Evolutionary conservation across 2,329 filamentous ascomycete genomes (phyloP), one percentile per base, ranked within the genome.

Genomic region (Fusarium oxysporum): DNA sequence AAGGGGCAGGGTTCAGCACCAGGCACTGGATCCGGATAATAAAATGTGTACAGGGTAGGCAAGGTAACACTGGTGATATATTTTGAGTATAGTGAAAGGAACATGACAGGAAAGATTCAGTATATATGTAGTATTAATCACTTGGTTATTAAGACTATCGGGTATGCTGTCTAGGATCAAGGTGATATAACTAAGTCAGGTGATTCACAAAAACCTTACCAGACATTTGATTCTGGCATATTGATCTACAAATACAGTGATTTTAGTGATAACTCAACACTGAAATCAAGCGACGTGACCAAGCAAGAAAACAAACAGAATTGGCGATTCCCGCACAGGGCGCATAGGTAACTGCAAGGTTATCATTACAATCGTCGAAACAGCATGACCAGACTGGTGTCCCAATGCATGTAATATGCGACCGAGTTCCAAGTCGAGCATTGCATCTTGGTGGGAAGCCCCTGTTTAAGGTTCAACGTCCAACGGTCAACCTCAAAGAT

Each of bases 401-500:
- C 48, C 48, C 32, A 38, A 38, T 38, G 55, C 41, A 58, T 50
- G 40, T 28, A 53, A 38, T n/a, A 28, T 38, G 50, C 50, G 50
- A 38, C 50, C 33, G 10, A 54, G 50, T 25, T 28, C 50, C 35
- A 38, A 53, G 50, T 51, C 45, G 38, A 53, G 40, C 23, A 59
- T 44, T 60, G 48, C 57, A 59, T 60, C 28, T 33, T 45, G 48
- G 55, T 65, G 64, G 59, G 69, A 70, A 69, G 44, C 53, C 32
- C 13, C n/a, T 19, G 48, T 35, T 76, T 73, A 72, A 72, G 51
- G 69, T 65, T 66, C 48, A 72, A 72, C 64, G 51, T 54, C 56
- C 57, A 76, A 78, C 76, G 75, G 73, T 65, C 70, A 71, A 71
- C 55, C 70, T 64, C 69, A 65, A 50, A 55, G 40, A 60, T 33